Evolutionary conservation across 2,329 filamentous ascomycete species (phyloP), one percentile per base, ranked within the genome.

Genomic region (Fusarium marasasianum): DNA sequence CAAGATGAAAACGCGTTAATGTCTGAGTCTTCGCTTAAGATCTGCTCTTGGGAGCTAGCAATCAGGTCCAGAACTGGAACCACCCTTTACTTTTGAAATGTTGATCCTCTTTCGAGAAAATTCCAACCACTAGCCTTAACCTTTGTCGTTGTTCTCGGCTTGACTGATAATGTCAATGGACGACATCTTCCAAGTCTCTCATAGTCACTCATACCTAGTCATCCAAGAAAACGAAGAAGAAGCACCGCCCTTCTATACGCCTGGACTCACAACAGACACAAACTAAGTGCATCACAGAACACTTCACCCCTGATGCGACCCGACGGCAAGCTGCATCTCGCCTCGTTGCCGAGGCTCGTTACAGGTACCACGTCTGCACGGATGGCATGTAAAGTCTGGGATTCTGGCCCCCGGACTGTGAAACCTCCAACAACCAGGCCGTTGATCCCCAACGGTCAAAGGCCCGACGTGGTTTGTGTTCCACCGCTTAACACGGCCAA

Each of bases 271-370:
- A 35, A 15, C 18, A 43, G 12, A 51, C 14, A 22, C 54, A 58
- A 50, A 20, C n/a, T 24, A 24, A 31, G 15, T 17, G 40, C 22
- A 41, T 47, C 44, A 29, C 13, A 24, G 13, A 50, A 59, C 43
- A 58, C n/a, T 50, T 41, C 35, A 53, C 54, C 26, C 33, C 53
- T 57, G 17, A 54, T 61, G 47, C 61, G 37, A 53, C 51, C 57
- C 50, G 48, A 67, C 55, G 71, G 64, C 53, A 69, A 63, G 64
- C 65, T 71, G 41, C 64, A 75, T 76, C 64, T 77, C 63, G 64
- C 66, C 70, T 72, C 67, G 63, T 55, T 69, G 55, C 62, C 50
- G 65, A 76, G 74, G 76, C 69, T 73, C 45, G 61, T 33, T 71
- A 75, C 75, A 77, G 38, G 41, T 66, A 62, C 40, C 64, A 69